These are phyloP conservation scores for Trichoderma gracile DNA, from an alignment of 2,329 filamentous ascomycete genomes.

Conservation along the genomic window DNA sequence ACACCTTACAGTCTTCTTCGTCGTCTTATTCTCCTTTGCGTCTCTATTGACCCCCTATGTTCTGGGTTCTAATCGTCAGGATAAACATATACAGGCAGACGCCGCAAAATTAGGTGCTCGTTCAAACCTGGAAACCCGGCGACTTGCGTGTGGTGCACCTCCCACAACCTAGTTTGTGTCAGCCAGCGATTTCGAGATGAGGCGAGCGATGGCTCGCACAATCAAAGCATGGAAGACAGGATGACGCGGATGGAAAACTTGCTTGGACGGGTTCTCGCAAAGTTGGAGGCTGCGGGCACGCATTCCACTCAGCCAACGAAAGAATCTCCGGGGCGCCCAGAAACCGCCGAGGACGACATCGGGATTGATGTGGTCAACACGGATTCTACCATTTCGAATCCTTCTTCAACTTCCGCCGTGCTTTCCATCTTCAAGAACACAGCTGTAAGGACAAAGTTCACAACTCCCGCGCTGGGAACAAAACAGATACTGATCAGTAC, in stretches of 20 bases:
- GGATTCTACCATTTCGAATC: neutral
- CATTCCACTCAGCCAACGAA: neutral
- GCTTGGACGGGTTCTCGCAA: constrained; percentile 10
- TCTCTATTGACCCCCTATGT: neutral
- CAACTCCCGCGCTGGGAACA: neutral
- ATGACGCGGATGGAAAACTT: constrained; percentile 14
- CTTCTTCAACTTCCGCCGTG: constrained; percentile 1
- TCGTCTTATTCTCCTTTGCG: no score
- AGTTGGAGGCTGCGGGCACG: neutral
- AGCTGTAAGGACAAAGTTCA: neutral
- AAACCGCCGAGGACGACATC: neutral
- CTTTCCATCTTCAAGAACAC: constrained; percentile 17
- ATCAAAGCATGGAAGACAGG: constrained; percentile 4
- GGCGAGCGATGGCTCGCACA: neutral
- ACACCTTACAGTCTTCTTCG: neutral
- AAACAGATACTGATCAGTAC: neutral
- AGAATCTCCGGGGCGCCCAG: neutral
- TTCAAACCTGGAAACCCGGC: neutral
- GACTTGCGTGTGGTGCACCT: constrained; percentile 14
- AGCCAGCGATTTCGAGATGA: constrained; percentile 21
- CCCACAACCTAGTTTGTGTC: constrained; percentile 7
- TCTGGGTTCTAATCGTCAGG: neutral
- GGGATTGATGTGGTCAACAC: constrained; percentile 19
- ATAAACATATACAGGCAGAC: constrained; percentile 3
- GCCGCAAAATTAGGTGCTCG: constrained; percentile 23